phyloP scores from a whole-genome alignment of 306 rosid species.

The Quercus aquifolioides region DNA sequence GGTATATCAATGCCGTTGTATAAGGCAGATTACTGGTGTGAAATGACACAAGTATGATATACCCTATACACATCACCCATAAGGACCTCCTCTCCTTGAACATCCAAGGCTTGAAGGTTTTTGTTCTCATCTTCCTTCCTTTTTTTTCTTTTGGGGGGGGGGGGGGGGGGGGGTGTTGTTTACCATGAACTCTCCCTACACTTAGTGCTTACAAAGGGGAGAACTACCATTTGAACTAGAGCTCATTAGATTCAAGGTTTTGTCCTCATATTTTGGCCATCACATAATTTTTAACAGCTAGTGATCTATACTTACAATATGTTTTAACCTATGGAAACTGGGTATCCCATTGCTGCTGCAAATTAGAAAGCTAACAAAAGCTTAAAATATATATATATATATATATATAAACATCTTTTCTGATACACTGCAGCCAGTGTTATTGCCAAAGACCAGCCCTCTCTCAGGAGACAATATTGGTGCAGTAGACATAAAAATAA shows the following conservation, averaged over 20 bases:
- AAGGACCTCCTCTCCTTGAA: neutral
- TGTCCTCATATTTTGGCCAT: neutral
- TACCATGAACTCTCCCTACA: no score
- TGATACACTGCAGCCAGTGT: neutral
- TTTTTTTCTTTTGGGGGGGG: no score
- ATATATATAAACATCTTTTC: neutral
- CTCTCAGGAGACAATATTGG: neutral
- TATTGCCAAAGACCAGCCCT: neutral
- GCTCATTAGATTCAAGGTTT: neutral
- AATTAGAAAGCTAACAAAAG: conserved; percentile 6
- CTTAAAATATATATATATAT: neutral
- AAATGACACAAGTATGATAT: neutral
- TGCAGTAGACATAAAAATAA: neutral
- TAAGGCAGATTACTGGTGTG: neutral
- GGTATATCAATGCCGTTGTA: neutral
- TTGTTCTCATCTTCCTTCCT: neutral
- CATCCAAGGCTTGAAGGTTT: neutral
- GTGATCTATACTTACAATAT: neutral
- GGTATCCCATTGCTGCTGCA: neutral
- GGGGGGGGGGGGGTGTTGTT: no score
- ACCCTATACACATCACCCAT: neutral
- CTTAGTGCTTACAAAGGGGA: no score
- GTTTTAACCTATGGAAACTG: neutral
- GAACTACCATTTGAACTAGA: no score
- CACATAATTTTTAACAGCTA: no score